Evolutionary conservation across 176 grass and related monocot genomes (phyloP), one percentile per base, ranked within the genome.

Genomic region (Chrysopogon serrulatus): DNA sequence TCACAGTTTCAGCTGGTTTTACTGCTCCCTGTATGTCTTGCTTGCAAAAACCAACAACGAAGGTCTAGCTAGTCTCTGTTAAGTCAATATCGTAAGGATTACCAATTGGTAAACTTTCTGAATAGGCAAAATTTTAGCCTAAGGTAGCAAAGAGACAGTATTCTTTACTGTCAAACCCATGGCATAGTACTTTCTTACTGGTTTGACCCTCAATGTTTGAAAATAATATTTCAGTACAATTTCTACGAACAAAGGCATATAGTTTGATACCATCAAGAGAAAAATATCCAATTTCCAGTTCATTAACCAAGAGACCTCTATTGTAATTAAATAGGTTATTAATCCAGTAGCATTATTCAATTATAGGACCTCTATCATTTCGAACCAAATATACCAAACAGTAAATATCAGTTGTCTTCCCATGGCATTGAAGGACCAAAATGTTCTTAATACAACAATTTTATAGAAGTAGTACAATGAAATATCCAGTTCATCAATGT

Each of bases 11-110:
- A 80, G 41, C 67, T 61, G 95, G 90, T 77, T 97, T 92, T 35
- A 91, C 86, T 64, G 92, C 92, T 78, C 95, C 95, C 76, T 94
- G 95, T 51, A 97, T 97, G 67, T 94, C 95, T 90, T 94, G 95
- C 70, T 98, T 76, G 89, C 92, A 90, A 93, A 98, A 65, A 98
- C 79, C 85, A 98, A 84, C 37, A 93, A 92, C 12, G 95, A 98
- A 71, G 95, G 82, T 65, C 95, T 90, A 8, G 89, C 82, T 85
- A 98, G 62, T 84, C 91, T 94, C 95, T 95, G 89, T 74, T 35
- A 86, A 87, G 86, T 65, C 18, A 69, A 56, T 60, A 73, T 15
- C 12, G 2, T 42, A 73, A 79, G 23, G 37, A 73, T 51, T 2
- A 54, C 10, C 53, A 24, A 11, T n/a, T 56, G 21, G 21, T n/a